Evolutionary conservation across 768 basidiomycete genomes (phyloP).

Genomic region (Russula olivacea): DNA sequence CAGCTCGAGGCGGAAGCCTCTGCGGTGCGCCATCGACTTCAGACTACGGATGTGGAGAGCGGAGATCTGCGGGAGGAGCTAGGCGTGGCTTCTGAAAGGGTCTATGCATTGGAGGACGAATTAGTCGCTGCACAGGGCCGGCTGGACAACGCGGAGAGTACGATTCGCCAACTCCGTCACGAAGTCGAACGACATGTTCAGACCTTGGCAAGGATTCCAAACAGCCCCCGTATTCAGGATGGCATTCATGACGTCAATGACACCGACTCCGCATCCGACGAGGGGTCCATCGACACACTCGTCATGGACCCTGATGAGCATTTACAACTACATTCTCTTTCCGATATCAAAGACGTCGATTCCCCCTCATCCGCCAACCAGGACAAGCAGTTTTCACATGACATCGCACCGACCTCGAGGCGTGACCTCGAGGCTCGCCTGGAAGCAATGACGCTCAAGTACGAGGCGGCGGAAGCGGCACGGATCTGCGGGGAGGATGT

Average conservation of each 20-base stretch:
- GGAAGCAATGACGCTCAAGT: slow-evolving; percentile 22
- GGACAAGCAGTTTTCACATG: background rate
- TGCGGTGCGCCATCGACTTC: slow-evolving; percentile 10
- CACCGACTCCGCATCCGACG: slow-evolving; percentile 18
- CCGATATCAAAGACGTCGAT: slow-evolving; percentile 4
- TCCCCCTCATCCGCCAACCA: background rate
- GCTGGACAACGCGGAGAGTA: slow-evolving; percentile 10
- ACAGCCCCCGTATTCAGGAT: background rate
- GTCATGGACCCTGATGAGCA: slow-evolving; percentile 18
- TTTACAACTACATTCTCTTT: background rate
- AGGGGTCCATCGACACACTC: slow-evolving; percentile 22
- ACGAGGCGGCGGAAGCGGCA: slow-evolving; percentile 24
- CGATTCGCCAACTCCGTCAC: slow-evolving; percentile 11
- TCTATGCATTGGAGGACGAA: slow-evolving; percentile 20
- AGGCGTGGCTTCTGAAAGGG: slow-evolving; percentile 5
- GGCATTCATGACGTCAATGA: slow-evolving; percentile 12
- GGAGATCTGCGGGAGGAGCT: slow-evolving; percentile 17
- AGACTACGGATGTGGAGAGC: slow-evolving; percentile 11
- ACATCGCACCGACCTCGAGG: background rate
- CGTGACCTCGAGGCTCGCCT: slow-evolving; percentile 11
- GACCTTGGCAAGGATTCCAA: background rate
- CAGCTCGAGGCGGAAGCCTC: slow-evolving; percentile 22
- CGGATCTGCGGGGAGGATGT: slow-evolving; percentile 23
- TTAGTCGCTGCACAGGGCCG: slow-evolving; percentile 8
- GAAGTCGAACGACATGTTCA: slow-evolving; percentile 11